Conservation (phyloP, 768 basidiomycete genomes). For the Sarcodon sp. region DNA sequence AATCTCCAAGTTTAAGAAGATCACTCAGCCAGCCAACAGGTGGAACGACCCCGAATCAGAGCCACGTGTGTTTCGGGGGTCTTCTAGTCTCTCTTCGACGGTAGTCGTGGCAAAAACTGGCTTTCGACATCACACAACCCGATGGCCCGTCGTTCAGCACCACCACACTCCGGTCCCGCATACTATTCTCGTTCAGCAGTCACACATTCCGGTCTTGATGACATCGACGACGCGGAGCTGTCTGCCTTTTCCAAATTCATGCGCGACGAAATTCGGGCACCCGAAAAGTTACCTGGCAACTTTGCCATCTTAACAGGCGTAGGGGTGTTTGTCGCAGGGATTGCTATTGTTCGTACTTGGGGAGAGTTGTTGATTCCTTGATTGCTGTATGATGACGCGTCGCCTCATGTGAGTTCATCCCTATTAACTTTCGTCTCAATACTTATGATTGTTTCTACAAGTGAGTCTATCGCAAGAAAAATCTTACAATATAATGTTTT, state of each 20-base stretch:
- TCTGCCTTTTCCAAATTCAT: conserved; percentile 40
- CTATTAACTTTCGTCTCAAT: too few species aligned
- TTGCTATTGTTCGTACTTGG: conserved; percentile 61
- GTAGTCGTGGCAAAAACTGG: too few species aligned
- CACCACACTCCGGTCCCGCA: conserved; percentile 37
- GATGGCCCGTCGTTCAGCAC: conserved; percentile 63
- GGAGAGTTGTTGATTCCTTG: conserved; percentile 62
- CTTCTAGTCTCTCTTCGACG: too few species aligned
- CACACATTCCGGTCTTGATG: conserved; percentile 25
- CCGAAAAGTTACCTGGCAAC: conserved; percentile 68
- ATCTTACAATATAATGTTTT: too few species aligned
- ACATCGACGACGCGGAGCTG: conserved; percentile 35
- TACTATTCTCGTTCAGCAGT: conserved; percentile 37
- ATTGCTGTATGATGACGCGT: too few species aligned
- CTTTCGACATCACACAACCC: conserved; percentile 4
- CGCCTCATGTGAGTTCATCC: too few species aligned
- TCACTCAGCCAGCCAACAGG: too few species aligned
- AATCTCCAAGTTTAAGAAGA: too few species aligned
- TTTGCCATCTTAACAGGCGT: conserved; percentile 55
- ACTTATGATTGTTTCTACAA: too few species aligned
- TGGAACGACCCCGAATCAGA: too few species aligned
- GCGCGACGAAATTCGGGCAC: conserved; percentile 55
- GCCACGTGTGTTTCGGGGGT: too few species aligned
- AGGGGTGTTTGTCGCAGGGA: conserved; percentile 56
- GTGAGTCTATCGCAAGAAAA: too few species aligned